Evolutionary conservation across 371 early-diverging fungal species (phyloP).

Genomic region (Lichtheimia corymbifera): DNA sequence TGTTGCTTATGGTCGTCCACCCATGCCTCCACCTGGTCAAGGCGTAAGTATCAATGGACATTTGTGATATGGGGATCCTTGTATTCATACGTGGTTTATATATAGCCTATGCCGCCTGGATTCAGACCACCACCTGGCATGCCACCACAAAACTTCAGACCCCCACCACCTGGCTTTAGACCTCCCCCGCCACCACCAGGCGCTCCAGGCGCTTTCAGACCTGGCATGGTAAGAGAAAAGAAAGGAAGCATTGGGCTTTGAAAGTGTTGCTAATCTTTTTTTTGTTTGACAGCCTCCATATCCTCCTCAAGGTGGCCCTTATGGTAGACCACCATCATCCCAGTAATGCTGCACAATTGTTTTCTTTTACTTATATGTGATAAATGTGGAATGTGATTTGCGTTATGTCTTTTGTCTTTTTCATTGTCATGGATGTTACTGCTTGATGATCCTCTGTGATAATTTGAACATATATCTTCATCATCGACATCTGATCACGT

Average conservation of each 20-base stretch:
- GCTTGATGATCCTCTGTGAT: too few relatives aligned
- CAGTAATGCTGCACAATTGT: too few relatives aligned
- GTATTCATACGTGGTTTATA: neutral
- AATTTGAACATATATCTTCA: too few relatives aligned
- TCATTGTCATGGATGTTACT: too few relatives aligned
- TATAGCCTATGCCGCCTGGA: constrained; percentile 55
- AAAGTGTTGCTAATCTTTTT: neutral
- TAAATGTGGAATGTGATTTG: too few relatives aligned
- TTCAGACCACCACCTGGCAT: constrained; percentile 66
- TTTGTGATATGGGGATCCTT: neutral
- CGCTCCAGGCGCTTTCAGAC: constrained; percentile 39
- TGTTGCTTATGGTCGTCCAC: constrained; percentile 75
- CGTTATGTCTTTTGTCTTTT: too few relatives aligned
- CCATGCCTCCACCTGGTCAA: constrained; percentile 40
- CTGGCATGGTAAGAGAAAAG: constrained; percentile 34
- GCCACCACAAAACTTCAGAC: constrained; percentile 52
- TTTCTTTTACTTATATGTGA: too few relatives aligned
- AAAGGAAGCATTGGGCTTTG: neutral
- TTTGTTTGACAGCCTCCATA: neutral
- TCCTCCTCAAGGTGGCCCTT: constrained; percentile 1
- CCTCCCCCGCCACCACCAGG: constrained; percentile 49
- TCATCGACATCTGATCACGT: too few relatives aligned
- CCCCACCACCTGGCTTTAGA: constrained; percentile 60
- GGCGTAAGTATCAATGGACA: constrained; percentile 18
- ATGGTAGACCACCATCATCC: neutral